Percentiles rank a stretch among this genome's conserved stretches.
These are phyloP conservation scores for Fonsecaea pedrosoi DNA, from an alignment of 2,329 filamentous ascomycete species.

Conservation along the genomic window DNA sequence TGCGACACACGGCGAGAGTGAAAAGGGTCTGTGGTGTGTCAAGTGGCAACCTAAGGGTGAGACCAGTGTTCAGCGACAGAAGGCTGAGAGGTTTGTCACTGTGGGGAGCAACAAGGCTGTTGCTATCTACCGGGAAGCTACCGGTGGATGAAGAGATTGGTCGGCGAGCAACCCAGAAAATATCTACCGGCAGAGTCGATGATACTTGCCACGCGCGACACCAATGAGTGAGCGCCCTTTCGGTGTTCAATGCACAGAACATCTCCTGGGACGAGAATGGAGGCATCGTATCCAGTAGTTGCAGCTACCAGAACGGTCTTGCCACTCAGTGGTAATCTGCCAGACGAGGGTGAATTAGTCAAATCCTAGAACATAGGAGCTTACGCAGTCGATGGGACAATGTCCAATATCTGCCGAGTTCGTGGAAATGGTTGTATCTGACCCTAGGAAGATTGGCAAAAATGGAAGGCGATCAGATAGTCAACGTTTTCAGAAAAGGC, in stretches of 20 bases:
- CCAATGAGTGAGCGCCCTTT: background rate
- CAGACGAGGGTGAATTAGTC: background rate
- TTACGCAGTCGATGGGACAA: background rate
- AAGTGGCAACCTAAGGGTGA: conserved; percentile 77
- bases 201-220: background rate
- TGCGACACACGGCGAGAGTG: conserved; percentile 90
- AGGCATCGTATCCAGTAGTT: background rate
- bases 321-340: background rate
- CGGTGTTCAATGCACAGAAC: background rate
- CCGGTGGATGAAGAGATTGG: conserved; percentile 60
- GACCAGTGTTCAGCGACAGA: conserved; percentile 50
- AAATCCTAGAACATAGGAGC: background rate
- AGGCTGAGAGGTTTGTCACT: conserved; percentile 74
- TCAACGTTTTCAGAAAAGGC: background rate
- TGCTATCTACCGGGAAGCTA: conserved; percentile 84
- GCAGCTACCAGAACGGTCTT: background rate
- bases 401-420: background rate
- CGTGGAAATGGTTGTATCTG: background rate
- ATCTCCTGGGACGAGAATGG: background rate
- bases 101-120: conserved; percentile 78
- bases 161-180: background rate
- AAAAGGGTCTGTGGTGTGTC: conserved; percentile 81
- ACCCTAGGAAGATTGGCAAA: background rate
- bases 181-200: background rate
- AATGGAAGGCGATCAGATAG: background rate